Conservation (phyloP, 176 grass and related monocot genomes). For the Musa acuminata region DNA sequence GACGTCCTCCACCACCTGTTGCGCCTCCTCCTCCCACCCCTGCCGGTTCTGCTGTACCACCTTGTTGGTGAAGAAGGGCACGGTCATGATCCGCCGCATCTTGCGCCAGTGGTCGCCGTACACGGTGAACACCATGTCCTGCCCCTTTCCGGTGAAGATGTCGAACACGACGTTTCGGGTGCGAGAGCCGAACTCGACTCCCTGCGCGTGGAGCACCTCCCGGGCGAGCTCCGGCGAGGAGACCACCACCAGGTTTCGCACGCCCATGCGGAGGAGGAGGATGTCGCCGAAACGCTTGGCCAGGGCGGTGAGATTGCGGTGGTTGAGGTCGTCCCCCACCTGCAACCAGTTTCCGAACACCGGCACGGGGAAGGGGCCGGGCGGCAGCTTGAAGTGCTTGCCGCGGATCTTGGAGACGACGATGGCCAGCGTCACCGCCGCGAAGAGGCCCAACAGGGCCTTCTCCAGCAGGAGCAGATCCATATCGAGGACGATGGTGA, state of each 20-base stretch:
- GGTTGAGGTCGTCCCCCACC: constrained; percentile 84
- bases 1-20: constrained; percentile 50
- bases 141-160: constrained; percentile 75
- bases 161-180: constrained; percentile 88
- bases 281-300: constrained; percentile 53
- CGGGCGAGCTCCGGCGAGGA: constrained; percentile 53
- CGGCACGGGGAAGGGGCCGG: constrained; percentile 51
- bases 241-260: constrained; percentile 74
- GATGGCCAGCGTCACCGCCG: constrained; percentile 43
- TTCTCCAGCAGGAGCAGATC: constrained; percentile 59
- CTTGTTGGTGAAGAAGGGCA: constrained; percentile 88
- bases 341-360: constrained; percentile 92
- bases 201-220: constrained; percentile 77
- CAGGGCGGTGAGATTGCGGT: constrained; percentile 63
- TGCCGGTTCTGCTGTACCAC: constrained; percentile 67
- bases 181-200: constrained; percentile 88
- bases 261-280: constrained; percentile 82
- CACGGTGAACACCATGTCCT: constrained; percentile 96
- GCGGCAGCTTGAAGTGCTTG: constrained; percentile 47
- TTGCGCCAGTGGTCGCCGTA: constrained; percentile 94
- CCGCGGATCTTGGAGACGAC: constrained; percentile 63
- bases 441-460: constrained; percentile 53
- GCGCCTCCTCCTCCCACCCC: constrained; percentile 75
- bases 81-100: constrained; percentile 90
- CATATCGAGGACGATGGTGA: constrained; percentile 26